A percentile compares a stretch with the other conserved stretches of the same genome.
Conservation (phyloP, 2,329 filamentous ascomycete genomes). For the Elsinoe arachidis region DNA sequence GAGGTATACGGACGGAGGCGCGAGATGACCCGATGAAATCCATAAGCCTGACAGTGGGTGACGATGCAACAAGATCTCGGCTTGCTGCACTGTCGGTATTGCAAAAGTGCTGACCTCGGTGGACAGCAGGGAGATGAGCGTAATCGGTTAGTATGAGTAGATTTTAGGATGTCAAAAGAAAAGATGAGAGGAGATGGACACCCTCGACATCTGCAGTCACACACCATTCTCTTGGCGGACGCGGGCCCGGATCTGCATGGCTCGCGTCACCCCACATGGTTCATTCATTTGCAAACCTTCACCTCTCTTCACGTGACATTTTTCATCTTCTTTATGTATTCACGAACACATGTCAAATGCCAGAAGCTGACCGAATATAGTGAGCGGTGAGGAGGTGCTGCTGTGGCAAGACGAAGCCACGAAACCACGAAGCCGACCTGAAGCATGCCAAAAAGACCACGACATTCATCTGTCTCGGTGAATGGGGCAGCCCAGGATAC, state of each 20-base stretch:
- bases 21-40: constrained; percentile 44
- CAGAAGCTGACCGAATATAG: background rate
- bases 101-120: background rate
- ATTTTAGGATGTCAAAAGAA: background rate
- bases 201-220: background rate
- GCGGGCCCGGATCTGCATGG: background rate
- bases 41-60: constrained; percentile 34
- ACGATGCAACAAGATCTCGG: constrained; percentile 14
- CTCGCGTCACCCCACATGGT: constrained; percentile 25
- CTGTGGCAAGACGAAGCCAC: too few relatives aligned
- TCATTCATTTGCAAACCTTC: constrained; percentile 14
- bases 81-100: constrained; percentile 12
- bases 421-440: background rate
- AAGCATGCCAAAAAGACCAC: background rate
- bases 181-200: background rate
- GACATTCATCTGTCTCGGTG: background rate
- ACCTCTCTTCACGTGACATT: constrained; percentile 17
- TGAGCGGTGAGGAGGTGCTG: too few relatives aligned
- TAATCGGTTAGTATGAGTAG: background rate
- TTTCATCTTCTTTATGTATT: background rate
- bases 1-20: constrained; percentile 42
- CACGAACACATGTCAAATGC: background rate
- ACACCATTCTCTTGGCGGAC: background rate
- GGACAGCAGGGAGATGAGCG: background rate
- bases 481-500: background rate